Conservation (phyloP, 2,329 filamentous ascomycete species). For the Coniochaeta sp. region DNA sequence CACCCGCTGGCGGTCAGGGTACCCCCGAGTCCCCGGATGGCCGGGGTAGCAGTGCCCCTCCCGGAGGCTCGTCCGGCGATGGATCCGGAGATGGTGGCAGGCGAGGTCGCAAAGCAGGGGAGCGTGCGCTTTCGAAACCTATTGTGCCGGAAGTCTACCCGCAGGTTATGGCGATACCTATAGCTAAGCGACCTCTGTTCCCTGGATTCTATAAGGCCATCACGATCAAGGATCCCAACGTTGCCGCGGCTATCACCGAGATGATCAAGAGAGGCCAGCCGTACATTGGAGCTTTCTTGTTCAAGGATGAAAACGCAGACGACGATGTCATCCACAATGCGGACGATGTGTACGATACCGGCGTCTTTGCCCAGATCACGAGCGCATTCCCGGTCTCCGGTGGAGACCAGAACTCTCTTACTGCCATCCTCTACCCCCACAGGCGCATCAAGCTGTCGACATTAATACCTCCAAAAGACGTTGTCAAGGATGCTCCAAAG, state of each 20-base stretch:
- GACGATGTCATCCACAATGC: constrained; percentile 86
- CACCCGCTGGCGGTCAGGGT: constrained; percentile 30
- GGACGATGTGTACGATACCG: constrained; percentile 90
- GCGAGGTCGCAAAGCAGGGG: constrained; percentile 64
- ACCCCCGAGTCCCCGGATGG: constrained; percentile 38
- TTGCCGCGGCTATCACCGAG: constrained; percentile 86
- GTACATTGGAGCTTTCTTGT: constrained; percentile 92
- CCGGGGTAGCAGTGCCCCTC: constrained; percentile 52
- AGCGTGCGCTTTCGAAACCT: constrained; percentile 77
- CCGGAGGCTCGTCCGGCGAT: constrained; percentile 47
- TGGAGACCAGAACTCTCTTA: constrained; percentile 76
- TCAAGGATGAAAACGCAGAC: constrained; percentile 93
- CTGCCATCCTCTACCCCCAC: constrained; percentile 92
- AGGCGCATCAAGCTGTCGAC: constrained; percentile 86
- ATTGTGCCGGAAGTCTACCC: constrained; percentile 92
- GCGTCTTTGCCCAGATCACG: constrained; percentile 96
- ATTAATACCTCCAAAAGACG: constrained; percentile 62
- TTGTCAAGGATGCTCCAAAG: constrained; percentile 6
- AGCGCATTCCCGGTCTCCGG: constrained; percentile 89
- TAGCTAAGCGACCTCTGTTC: constrained; percentile 87
- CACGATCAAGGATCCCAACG: constrained; percentile 87
- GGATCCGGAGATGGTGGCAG: constrained; percentile 58
- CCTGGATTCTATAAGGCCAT: constrained; percentile 99
- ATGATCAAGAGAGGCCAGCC: constrained; percentile 96
- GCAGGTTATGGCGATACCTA: constrained; percentile 95